phyloP scores from a whole-genome alignment of 768 basidiomycete genomes.

The Kwoniella botswanensis region DNA sequence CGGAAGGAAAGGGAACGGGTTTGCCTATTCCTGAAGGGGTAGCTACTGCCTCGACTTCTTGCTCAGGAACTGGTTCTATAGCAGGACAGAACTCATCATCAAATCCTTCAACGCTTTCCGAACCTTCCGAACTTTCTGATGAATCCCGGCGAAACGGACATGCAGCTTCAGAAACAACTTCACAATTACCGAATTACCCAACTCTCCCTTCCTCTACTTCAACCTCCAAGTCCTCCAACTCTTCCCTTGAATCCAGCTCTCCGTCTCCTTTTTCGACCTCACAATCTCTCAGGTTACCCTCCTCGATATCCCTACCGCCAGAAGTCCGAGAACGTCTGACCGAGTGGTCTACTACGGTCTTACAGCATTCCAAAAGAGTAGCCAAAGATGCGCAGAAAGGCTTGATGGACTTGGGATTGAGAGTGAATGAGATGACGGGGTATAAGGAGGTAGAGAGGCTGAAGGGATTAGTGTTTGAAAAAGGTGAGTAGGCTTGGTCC shows the following conservation, averaged over 20 bases:
- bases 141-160: not conserved
- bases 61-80: not conserved
- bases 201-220: not conserved
- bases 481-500: conserved; percentile 66
- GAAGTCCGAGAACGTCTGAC: conserved; percentile 14
- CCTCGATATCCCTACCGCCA: conserved; percentile 7
- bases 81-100: not conserved
- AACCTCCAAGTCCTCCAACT: not conserved
- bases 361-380: conserved; percentile 69
- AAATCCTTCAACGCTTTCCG: not conserved
- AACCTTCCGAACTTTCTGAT: no score
- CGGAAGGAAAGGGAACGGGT: not conserved
- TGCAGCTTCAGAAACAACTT: not conserved
- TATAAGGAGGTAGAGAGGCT: conserved; percentile 82
- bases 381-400: conserved; percentile 60
- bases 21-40: conserved; percentile 19
- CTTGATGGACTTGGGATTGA: conserved; percentile 74
- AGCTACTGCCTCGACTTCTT: conserved; percentile 1
- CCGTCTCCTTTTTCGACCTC: not conserved
- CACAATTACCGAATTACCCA: conserved; percentile 12
- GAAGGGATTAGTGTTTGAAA: conserved; percentile 68
- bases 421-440: conserved; percentile 85
- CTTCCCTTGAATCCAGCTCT: not conserved
- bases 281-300: not conserved
- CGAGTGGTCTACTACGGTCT: conserved; percentile 40